Conservation (phyloP, 805 yeast species). For the Pichia ethanolica region DNA sequence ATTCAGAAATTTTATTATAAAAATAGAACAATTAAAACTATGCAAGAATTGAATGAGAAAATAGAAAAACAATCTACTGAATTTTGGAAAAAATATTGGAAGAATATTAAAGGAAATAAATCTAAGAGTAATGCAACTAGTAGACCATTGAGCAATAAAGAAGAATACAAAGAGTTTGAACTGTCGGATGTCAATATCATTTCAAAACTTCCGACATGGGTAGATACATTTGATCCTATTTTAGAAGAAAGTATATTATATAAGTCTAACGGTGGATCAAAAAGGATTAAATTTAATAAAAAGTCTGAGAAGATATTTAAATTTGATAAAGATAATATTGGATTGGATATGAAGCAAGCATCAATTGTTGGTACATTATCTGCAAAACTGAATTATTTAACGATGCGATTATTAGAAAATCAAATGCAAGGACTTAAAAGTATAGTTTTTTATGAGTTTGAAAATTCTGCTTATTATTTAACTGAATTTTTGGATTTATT, state of each 20-base stretch:
- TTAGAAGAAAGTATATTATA: constrained; percentile 16
- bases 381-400: constrained; percentile 53
- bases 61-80: constrained; percentile 30
- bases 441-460: constrained; percentile 62
- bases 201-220: constrained; percentile 24
- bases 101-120: constrained; percentile 27
- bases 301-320: too few species aligned
- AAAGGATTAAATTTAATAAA: neutral
- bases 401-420: constrained; percentile 47
- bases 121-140: constrained; percentile 12
- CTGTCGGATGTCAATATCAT: constrained; percentile 18
- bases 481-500: constrained; percentile 57
- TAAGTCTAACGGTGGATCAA: neutral
- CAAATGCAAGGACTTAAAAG: constrained; percentile 42
- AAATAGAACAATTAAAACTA: constrained; percentile 37
- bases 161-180: constrained; percentile 11
- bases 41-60: constrained; percentile 25
- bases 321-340: constrained; percentile 3
- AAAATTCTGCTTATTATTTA: constrained; percentile 61
- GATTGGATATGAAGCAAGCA: constrained; percentile 28
- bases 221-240: constrained; percentile 19
- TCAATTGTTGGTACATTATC: constrained; percentile 55
- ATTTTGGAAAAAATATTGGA: constrained; percentile 54
- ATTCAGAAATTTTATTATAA: constrained; percentile 48
- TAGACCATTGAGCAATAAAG: constrained; percentile 10